Evolutionary conservation across 345 rosid genomes (phyloP), one percentile per base, ranked within the genome.

Genomic region (Gynandropsis gynandra): DNA sequence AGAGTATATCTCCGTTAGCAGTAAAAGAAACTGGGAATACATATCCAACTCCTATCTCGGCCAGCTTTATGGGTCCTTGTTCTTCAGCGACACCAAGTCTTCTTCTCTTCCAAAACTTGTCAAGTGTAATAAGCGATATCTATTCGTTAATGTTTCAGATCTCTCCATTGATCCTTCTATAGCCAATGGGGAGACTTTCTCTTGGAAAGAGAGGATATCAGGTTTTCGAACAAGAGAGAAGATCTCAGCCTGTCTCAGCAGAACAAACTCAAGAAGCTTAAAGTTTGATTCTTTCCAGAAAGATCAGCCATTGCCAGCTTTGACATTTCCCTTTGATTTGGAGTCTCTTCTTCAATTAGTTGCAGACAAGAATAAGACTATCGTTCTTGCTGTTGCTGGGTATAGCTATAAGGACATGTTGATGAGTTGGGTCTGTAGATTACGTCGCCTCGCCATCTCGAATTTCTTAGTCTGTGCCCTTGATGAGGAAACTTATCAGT

Each of bases 361-460:
- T 58, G 93, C 86, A 36, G 96, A 85, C 67, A 62, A 75, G 65
- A 87, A 80, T 52, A 76, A 60, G 61, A 79, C 88, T 19, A 38
- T 87, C 64, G 79, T 92, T 59, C 89, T 92, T 54, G 69, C 87
- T 34, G 71, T 92, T 56, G 89, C 93, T 64, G 98, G 98, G 58
- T 78, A 72, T 73, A 92, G 98, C 55, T 87, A 87, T 45, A 85
- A 77, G 71, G 98, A 87, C 68, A 80, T 87, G 96, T 43, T 87
- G 68, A 87, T 92, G 96, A 92, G 87, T 74, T 87, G 96, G 96
- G 87, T 71, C 24, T 87, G 98, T 80, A 84, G 96, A 61, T 65
- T 85, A 63, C 85, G 85, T 54, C 71, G n/a, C 60, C 89, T 87
- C 10, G 50, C 33, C 48, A 75, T 87, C 55, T 69, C 81, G 20